These are phyloP conservation scores for Sclerotinia minor DNA, from an alignment of 2,329 filamentous ascomycete genomes.

Conservation along the genomic window DNA sequence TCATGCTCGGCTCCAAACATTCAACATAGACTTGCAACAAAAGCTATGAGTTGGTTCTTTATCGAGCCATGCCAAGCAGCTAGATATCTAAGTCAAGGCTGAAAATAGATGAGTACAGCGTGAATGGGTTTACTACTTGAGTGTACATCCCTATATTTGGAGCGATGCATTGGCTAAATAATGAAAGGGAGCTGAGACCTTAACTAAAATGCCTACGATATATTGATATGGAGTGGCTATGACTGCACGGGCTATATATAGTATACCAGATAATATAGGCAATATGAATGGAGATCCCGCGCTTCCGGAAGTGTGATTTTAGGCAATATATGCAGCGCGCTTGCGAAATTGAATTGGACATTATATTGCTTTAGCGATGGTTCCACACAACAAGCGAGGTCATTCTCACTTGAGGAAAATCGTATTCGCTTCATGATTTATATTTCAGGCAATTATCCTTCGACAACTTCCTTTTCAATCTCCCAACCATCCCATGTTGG, in stretches of 20 bases:
- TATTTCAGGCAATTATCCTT: slow-evolving; percentile 27
- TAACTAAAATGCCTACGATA: not conserved
- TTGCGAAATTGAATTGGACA: slow-evolving; percentile 16
- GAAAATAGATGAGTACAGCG: not conserved
- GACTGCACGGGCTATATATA: not conserved
- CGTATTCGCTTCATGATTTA: not conserved
- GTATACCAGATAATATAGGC: not conserved
- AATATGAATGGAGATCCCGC: slow-evolving; percentile 20
- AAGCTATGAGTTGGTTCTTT: slow-evolving; percentile 3
- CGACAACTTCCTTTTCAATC: slow-evolving; percentile 33
- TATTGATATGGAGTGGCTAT: not conserved
- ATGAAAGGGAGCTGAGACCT: not conserved
- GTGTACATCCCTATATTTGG: not conserved
- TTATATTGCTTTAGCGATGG: not conserved
- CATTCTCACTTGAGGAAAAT: not conserved
- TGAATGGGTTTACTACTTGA: not conserved
- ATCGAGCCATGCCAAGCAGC: not conserved
- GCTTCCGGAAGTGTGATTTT: slow-evolving; percentile 19
- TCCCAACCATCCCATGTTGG: slow-evolving; percentile 47
- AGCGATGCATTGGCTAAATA: slow-evolving; percentile 15
- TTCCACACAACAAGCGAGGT: slow-evolving; percentile 19
- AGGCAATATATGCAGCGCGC: slow-evolving; percentile 22
- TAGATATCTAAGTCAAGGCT: not conserved
- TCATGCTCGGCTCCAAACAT: slow-evolving; percentile 26
- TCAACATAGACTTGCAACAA: slow-evolving; percentile 29